These are phyloP conservation scores for Ustilago xerochloae DNA, from an alignment of 1,284 basidiomycete genomes.

Conservation along the genomic window DNA sequence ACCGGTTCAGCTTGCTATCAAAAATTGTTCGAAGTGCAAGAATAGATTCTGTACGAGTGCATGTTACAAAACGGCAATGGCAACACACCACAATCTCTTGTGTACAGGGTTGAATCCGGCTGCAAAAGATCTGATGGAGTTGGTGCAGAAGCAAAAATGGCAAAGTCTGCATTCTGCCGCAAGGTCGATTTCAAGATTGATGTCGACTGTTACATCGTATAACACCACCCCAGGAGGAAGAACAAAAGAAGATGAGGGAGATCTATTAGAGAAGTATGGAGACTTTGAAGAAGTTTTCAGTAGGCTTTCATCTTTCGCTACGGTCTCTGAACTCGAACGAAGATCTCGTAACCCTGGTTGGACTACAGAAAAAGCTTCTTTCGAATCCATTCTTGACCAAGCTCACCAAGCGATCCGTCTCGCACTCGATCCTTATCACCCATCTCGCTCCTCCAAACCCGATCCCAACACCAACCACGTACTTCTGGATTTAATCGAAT, in stretches of 20 bases:
- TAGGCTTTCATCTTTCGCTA: slow-evolving; percentile 55
- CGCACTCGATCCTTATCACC: slow-evolving; percentile 52
- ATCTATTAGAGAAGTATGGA: slow-evolving; percentile 16
- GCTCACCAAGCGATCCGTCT: slow-evolving; percentile 35
- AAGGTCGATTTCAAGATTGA: slow-evolving; percentile 17
- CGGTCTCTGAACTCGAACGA: slow-evolving; percentile 59
- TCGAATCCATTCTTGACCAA: slow-evolving; percentile 29
- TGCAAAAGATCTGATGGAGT: slow-evolving; percentile 68
- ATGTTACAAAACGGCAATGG: slow-evolving; percentile 75
- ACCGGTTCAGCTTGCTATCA: slow-evolving; percentile 65
- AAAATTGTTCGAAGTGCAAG: slow-evolving; percentile 60
- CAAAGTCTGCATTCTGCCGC: slow-evolving; percentile 42
- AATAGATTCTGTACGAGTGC: slow-evolving; percentile 82
- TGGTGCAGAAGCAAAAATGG: slow-evolving; percentile 49
- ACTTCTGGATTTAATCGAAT: slow-evolving; percentile 69
- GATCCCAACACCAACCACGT: slow-evolving; percentile 75
- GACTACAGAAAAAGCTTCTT: slow-evolving; percentile 45
- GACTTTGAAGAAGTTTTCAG: slow-evolving; percentile 37
- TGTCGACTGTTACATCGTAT: slow-evolving; percentile 12
- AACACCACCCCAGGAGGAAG: background rate
- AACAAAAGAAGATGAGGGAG: background rate
- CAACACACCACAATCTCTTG: slow-evolving; percentile 77
- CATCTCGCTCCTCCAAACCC: slow-evolving; percentile 76
- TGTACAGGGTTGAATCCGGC: slow-evolving; percentile 81
- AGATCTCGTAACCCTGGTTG: slow-evolving; percentile 60